These are phyloP conservation scores for Phytopythium cucurbitacearum DNA, from an alignment of 352 stramenopile species.

Conservation along the genomic window DNA sequence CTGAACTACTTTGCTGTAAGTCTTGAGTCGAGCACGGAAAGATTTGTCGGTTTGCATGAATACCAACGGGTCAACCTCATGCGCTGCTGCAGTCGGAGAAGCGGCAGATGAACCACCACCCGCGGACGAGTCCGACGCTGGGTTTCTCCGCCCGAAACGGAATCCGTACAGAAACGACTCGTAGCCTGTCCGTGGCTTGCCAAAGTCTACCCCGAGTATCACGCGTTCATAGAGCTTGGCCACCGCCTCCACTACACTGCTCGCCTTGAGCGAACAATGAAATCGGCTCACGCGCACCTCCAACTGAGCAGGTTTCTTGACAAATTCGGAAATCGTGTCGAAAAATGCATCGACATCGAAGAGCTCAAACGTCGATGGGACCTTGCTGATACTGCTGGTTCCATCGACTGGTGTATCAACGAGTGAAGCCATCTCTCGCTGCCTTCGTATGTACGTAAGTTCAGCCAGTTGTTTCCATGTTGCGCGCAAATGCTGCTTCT, in stretches of 20 bases:
- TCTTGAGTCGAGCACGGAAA: conserved; percentile 44
- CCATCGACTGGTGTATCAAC: background rate
- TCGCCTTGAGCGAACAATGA: conserved; percentile 49
- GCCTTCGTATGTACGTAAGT: conserved; percentile 59
- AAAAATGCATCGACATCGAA: conserved; percentile 64
- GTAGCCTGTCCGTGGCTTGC: conserved; percentile 38
- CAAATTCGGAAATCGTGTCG: conserved; percentile 37
- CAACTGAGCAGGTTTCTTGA: conserved; percentile 41
- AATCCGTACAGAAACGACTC: conserved; percentile 67
- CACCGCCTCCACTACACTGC: conserved; percentile 54
- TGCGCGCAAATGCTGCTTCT: conserved; percentile 26
- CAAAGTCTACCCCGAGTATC: conserved; percentile 57
- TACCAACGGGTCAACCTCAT: conserved; percentile 8
- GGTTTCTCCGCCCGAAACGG: conserved; percentile 58
- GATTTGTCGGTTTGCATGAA: conserved; percentile 5
- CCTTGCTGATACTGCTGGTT: background rate
- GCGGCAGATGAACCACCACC: background rate
- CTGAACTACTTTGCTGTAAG: conserved; percentile 57
- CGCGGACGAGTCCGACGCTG: conserved; percentile 6
- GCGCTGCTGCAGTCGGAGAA: background rate
- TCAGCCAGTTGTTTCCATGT: conserved; percentile 56
- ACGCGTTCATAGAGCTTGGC: conserved; percentile 62
- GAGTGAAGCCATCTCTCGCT: conserved; percentile 10
- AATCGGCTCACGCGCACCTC: conserved; percentile 50
- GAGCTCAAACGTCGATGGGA: conserved; percentile 34